phyloP scores from a whole-genome alignment of 202 grass and related monocot genomes.

The Schoenoplectus tabernaemontani region DNA sequence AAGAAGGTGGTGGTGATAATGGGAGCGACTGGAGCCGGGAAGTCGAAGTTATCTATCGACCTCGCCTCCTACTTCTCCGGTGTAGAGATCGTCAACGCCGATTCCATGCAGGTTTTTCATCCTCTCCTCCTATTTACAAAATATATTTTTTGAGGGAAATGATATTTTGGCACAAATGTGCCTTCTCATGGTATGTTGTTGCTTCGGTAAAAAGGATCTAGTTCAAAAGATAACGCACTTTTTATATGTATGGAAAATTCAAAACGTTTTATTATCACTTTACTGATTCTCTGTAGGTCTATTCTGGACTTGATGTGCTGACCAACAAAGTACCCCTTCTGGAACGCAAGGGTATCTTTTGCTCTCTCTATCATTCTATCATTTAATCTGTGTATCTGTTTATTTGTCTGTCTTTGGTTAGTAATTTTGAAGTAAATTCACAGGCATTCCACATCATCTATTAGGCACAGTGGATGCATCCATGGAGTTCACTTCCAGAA shows the following conservation, averaged over 20 bases:
- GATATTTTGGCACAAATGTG: not conserved
- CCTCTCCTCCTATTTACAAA: not conserved
- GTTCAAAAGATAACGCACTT: not conserved
- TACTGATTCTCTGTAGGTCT: slow-evolving; percentile 71
- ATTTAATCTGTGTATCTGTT: not conserved
- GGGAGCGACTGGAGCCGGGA: slow-evolving; percentile 89
- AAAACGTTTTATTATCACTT: not conserved
- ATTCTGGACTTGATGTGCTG: slow-evolving; percentile 65
- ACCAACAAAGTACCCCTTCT: slow-evolving; percentile 75
- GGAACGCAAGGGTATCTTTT: slow-evolving; percentile 57
- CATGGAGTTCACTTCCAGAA: slow-evolving; percentile 61
- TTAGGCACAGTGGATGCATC: slow-evolving; percentile 67
- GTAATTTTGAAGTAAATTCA: not conserved
- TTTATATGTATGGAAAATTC: not conserved
- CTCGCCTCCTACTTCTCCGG: slow-evolving; percentile 53
- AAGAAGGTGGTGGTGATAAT: slow-evolving; percentile 73
- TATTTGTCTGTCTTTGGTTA: not conserved
- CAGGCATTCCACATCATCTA: slow-evolving; percentile 78
- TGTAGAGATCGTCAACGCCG: slow-evolving; percentile 75
- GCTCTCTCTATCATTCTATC: not conserved
- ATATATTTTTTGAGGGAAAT: not conserved
- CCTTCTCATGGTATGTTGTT: not conserved
- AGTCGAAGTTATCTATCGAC: slow-evolving; percentile 82
- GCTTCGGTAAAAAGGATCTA: not conserved
- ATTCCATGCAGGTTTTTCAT: slow-evolving; percentile 68